These are phyloP conservation scores for Trichophyton verrucosum DNA, from an alignment of 2,329 filamentous ascomycete genomes.

Conservation along the genomic window DNA sequence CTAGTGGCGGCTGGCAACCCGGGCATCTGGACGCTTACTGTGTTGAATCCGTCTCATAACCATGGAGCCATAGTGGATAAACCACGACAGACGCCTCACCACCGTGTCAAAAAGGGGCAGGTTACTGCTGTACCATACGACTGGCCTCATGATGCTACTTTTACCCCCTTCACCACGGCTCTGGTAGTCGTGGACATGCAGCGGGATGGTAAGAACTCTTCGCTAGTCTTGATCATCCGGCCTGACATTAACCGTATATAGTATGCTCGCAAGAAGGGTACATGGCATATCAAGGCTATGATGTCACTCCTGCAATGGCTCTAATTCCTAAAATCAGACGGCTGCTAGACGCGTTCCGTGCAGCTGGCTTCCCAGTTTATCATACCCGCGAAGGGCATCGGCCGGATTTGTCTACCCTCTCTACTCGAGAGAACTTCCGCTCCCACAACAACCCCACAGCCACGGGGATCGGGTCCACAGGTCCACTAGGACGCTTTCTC, in stretches of 20 bases:
- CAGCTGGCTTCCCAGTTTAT: conserved; percentile 32
- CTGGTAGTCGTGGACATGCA: conserved; percentile 39
- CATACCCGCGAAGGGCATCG: conserved; percentile 39
- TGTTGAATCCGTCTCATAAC: conserved; percentile 32
- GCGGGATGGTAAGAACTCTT: conserved; percentile 29
- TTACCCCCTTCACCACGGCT: conserved; percentile 35
- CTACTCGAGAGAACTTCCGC: conserved; percentile 41
- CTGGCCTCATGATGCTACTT: conserved; percentile 36
- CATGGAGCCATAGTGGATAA: conserved; percentile 33
- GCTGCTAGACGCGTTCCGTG: conserved; percentile 29
- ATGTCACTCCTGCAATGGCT: conserved; percentile 28
- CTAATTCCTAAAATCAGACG: conserved; percentile 32
- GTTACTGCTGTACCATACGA: conserved; percentile 32
- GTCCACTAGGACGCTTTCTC: conserved; percentile 46
- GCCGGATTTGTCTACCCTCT: conserved; percentile 44
- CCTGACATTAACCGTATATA: conserved; percentile 12
- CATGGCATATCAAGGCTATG: conserved; percentile 35
- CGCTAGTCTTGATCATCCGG: neutral
- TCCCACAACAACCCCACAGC: conserved; percentile 41
- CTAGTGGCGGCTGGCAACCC: conserved; percentile 33
- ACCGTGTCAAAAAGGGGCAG: conserved; percentile 34
- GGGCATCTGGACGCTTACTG: conserved; percentile 33
- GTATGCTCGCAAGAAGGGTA: conserved; percentile 35
- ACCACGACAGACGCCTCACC: conserved; percentile 29
- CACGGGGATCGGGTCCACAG: conserved; percentile 40